phyloP scores from a whole-genome alignment of 108 stramenopile species.

The Skeletonema costatum region DNA sequence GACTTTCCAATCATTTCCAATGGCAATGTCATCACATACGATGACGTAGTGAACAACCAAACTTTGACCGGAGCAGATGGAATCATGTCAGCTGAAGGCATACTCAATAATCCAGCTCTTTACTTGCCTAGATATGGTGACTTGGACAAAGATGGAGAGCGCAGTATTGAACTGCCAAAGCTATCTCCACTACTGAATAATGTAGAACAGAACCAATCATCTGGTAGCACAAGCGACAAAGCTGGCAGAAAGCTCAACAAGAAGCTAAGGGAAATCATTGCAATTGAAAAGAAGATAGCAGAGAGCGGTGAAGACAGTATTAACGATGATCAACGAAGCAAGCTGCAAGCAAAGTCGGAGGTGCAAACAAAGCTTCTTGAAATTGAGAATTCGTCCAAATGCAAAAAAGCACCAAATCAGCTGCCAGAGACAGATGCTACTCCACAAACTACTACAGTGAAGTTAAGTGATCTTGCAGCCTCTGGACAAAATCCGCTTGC shows the following conservation, averaged over 20 bases:
- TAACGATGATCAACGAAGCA: slow-evolving; percentile 56
- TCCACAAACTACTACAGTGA: slow-evolving; percentile 11
- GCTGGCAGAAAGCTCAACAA: slow-evolving; percentile 51
- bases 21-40: slow-evolving; percentile 87
- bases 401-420: not conserved
- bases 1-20: slow-evolving; percentile 81
- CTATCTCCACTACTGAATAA: slow-evolving; percentile 27
- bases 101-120: slow-evolving; percentile 91
- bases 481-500: slow-evolving; percentile 39
- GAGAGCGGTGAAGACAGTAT: slow-evolving; percentile 27
- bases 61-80: slow-evolving; percentile 81
- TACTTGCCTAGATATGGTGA: slow-evolving; percentile 64
- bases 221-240: slow-evolving; percentile 7
- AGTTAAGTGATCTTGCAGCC: slow-evolving; percentile 52
- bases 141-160: slow-evolving; percentile 24
- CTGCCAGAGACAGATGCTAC: not conserved
- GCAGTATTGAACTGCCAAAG: slow-evolving; percentile 17
- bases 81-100: slow-evolving; percentile 93
- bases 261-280: slow-evolving; percentile 67
- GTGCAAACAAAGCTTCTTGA: slow-evolving; percentile 29
- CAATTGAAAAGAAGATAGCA: slow-evolving; percentile 53
- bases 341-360: slow-evolving; percentile 49
- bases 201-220: not conserved
- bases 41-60: slow-evolving; percentile 76
- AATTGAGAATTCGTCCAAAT: slow-evolving; percentile 2